These are phyloP conservation scores for Aspergillus ibericus DNA, from an alignment of 2,329 filamentous ascomycete genomes.

Conservation along the genomic window DNA sequence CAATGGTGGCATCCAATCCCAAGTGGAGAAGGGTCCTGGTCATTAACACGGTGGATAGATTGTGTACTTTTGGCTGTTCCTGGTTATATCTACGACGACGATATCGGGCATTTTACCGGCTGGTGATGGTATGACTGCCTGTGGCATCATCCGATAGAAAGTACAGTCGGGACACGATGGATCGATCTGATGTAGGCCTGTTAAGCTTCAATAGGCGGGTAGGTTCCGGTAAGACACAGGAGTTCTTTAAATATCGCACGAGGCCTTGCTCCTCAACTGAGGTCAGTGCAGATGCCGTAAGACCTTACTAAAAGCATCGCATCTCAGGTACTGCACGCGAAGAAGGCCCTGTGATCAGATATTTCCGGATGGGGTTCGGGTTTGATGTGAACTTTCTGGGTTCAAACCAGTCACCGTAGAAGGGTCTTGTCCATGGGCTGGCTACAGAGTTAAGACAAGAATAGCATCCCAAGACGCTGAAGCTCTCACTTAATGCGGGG, in stretches of 20 bases:
- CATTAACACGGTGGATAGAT: neutral
- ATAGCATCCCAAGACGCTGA: neutral
- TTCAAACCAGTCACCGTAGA: too few relatives aligned
- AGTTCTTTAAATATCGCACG: neutral
- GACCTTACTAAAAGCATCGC: neutral
- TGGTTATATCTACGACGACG: too few relatives aligned
- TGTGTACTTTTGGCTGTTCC: too few relatives aligned
- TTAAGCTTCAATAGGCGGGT: neutral
- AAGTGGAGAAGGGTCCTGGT: neutral
- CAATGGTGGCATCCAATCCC: neutral
- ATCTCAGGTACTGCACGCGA: neutral
- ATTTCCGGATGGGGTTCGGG: neutral
- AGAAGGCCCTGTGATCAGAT: neutral
- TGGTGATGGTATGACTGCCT: too few relatives aligned
- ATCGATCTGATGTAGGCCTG: neutral
- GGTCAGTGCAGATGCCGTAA: neutral
- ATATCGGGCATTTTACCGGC: too few relatives aligned
- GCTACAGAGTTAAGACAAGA: neutral
- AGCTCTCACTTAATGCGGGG: neutral
- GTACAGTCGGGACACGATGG: neutral
- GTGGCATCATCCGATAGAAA: neutral
- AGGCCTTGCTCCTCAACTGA: neutral
- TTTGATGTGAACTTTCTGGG: neutral
- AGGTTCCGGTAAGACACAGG: neutral
- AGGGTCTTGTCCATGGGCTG: too few relatives aligned